phyloP scores from a whole-genome alignment of 2,329 filamentous ascomycete species.

The Claviceps quebecensis region DNA sequence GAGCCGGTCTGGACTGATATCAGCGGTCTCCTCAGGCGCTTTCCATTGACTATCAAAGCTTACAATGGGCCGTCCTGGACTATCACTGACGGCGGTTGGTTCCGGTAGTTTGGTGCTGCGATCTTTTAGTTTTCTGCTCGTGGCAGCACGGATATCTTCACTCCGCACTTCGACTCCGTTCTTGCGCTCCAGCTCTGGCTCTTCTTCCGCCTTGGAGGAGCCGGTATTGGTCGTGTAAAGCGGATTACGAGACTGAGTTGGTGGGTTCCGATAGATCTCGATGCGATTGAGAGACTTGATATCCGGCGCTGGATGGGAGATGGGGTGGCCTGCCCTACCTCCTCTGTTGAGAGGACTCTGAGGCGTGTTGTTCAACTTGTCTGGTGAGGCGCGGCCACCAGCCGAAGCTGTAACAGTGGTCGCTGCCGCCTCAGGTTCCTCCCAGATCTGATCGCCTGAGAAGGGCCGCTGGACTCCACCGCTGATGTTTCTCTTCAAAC shows the following conservation, averaged over 20 bases:
- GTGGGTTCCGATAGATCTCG: conserved; percentile 76
- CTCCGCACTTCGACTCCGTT: conserved; percentile 72
- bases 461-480: conserved; percentile 54
- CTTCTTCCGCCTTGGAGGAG: conserved; percentile 19
- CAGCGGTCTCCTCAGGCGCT: conserved; percentile 54
- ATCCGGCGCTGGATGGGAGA: conserved; percentile 19
- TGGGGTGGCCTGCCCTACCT: conserved; percentile 25
- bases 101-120: conserved; percentile 77
- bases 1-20: conserved; percentile 40
- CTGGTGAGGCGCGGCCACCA: conserved; percentile 19
- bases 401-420: conserved; percentile 2
- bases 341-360: conserved; percentile 18
- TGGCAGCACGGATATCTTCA: conserved; percentile 81
- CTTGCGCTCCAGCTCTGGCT: conserved; percentile 42
- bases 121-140: conserved; percentile 76
- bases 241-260: conserved; percentile 69
- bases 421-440: conserved; percentile 52
- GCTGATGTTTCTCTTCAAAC: conserved; percentile 55
- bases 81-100: conserved; percentile 82
- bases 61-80: conserved; percentile 83
- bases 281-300: conserved; percentile 32
- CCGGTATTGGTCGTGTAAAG: conserved; percentile 58
- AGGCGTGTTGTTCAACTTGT: conserved; percentile 20
- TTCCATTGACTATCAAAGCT: conserved; percentile 85
- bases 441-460: conserved; percentile 72